Percentiles rank a stretch among this genome's conserved stretches.
phyloP scores from a whole-genome alignment of 306 rosid genomes.

The Senna tora region DNA sequence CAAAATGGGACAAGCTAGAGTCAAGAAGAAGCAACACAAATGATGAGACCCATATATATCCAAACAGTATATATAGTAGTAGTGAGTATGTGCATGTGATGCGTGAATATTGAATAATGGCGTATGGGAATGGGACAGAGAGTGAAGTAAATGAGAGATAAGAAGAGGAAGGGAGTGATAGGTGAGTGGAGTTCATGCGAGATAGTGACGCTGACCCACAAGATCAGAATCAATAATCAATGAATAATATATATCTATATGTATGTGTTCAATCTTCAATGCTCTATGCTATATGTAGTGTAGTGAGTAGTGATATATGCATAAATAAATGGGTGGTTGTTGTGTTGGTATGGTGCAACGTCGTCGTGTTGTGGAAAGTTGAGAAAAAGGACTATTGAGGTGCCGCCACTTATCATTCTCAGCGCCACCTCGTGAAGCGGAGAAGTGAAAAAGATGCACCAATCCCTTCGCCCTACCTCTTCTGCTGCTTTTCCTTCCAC shows the following conservation, averaged over 20 bases:
- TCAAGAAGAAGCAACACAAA: not conserved
- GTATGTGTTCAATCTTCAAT: too few species aligned
- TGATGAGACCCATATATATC: too few species aligned
- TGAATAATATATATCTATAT: not conserved
- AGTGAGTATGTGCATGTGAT: slow-evolving; percentile 39
- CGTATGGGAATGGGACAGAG: too few species aligned
- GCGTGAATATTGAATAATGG: not conserved
- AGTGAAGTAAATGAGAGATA: not conserved
- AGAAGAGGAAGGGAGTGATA: slow-evolving; percentile 4
- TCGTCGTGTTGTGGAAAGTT: not conserved
- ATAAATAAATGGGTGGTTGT: not conserved
- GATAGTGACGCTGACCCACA: slow-evolving; percentile 39
- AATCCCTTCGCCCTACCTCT: slow-evolving; percentile 39
- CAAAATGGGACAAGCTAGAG: slow-evolving; percentile 19
- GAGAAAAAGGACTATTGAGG: slow-evolving; percentile 29
- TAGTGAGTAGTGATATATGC: not conserved
- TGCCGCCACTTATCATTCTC: slow-evolving; percentile 41
- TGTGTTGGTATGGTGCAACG: not conserved
- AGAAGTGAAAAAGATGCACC: slow-evolving; percentile 38
- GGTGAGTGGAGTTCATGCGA: slow-evolving; percentile 35
- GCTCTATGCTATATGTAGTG: not conserved
- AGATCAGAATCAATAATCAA: not conserved
- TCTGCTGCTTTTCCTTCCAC: slow-evolving; percentile 24
- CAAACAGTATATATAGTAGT: too few species aligned
- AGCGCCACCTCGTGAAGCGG: slow-evolving; percentile 47